These are phyloP conservation scores for Thuja plicata DNA, from an alignment of 83 land plant genomes.

Conservation along the genomic window DNA sequence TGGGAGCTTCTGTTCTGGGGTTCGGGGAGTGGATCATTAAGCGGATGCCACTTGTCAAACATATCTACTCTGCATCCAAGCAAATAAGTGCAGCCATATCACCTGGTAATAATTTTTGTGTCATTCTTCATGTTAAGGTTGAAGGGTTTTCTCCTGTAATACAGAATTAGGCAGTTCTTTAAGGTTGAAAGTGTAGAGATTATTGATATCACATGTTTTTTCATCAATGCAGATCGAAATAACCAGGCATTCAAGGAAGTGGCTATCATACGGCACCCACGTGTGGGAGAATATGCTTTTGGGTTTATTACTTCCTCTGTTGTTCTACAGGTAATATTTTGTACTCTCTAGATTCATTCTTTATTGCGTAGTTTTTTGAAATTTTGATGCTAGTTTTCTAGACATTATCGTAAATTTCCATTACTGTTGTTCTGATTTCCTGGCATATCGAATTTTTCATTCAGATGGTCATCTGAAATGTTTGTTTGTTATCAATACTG, in stretches of 20 bases:
- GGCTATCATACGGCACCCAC: conserved; percentile 70
- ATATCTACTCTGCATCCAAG: conserved; percentile 73
- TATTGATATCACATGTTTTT: not conserved
- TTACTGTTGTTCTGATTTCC: not conserved
- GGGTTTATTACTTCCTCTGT: conserved; percentile 59
- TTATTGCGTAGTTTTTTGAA: not conserved
- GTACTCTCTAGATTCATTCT: not conserved
- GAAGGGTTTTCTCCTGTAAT: not conserved
- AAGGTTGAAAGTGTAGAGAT: not conserved
- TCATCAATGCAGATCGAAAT: conserved; percentile 46
- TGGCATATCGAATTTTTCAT: not conserved
- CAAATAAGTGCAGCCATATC: conserved; percentile 78
- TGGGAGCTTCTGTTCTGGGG: conserved; percentile 66
- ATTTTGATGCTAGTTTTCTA: not conserved
- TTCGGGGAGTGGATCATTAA: conserved; percentile 76
- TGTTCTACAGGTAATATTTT: conserved; percentile 27
- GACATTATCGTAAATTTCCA: not conserved
- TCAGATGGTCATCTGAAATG: not conserved
- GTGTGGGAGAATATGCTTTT: conserved; percentile 73
- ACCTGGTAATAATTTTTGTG: conserved; percentile 37
- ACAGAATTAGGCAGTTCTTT: not conserved
- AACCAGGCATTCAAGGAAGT: conserved; percentile 73
- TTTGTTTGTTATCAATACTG: not conserved
- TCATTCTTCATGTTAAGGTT: not conserved
- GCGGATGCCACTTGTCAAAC: conserved; percentile 67